Evolutionary conservation across 164 flowering plant species (phyloP).

Genomic region (Pachysandra terminalis): DNA sequence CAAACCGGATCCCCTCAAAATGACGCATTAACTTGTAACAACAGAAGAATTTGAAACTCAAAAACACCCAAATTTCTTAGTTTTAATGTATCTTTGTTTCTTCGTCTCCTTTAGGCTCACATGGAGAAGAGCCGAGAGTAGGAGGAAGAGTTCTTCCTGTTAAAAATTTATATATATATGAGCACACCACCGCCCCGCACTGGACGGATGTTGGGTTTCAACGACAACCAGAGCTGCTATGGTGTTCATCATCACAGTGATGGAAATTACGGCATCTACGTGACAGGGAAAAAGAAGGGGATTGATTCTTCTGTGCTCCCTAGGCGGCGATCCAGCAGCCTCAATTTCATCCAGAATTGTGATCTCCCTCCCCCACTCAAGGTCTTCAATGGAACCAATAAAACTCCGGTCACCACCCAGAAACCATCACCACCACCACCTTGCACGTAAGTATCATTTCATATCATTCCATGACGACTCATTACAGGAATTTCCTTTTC

Average conservation of each 20-base stretch:
- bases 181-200: background rate
- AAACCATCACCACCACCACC: background rate
- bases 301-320: conserved; percentile 4
- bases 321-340: conserved; percentile 10
- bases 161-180: no score
- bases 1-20: background rate
- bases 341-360: conserved; percentile 50
- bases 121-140: no score
- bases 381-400: conserved; percentile 33
- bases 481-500: no score
- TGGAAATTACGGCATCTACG: background rate
- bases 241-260: background rate
- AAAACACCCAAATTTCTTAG: no score
- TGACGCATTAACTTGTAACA: no score
- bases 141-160: no score
- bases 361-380: conserved; percentile 55
- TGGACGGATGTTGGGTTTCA: conserved; percentile 4
- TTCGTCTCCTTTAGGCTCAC: no score
- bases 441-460: background rate
- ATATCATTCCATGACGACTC: no score
- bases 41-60: no score
- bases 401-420: conserved; percentile 14
- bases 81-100: no score
- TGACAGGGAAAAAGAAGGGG: background rate
- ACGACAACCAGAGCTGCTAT: conserved; percentile 3